Percentiles rank a stretch among this genome's conserved stretches.
These are phyloP conservation scores for Solanum sejunctum DNA, from an alignment of 257 asterid genomes.

Conservation along the genomic window DNA sequence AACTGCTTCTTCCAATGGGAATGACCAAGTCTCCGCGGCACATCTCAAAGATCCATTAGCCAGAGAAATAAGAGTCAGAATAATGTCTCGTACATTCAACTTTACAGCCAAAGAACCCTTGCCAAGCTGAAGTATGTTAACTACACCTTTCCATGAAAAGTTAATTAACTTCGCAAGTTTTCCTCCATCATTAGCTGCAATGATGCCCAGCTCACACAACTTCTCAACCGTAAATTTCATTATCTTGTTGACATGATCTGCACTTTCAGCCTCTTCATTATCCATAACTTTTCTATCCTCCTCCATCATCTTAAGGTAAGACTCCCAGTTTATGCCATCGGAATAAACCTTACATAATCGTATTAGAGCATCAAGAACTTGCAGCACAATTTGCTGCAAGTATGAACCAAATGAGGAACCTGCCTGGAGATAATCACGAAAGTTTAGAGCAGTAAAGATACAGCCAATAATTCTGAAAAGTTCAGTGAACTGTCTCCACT, in stretches of 20 bases:
- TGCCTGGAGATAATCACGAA: constrained; percentile 26
- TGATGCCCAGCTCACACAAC: constrained; percentile 73
- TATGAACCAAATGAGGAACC: constrained; percentile 42
- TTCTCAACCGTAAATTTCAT: constrained; percentile 46
- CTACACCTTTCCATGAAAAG: constrained; percentile 94
- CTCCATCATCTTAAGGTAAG: constrained; percentile 14
- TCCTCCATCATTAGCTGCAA: constrained; percentile 94
- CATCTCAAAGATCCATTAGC: constrained; percentile 58
- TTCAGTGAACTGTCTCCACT: not conserved
- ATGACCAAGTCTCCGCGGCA: constrained; percentile 74
- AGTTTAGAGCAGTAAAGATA: constrained; percentile 1
- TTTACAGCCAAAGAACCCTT: constrained; percentile 71
- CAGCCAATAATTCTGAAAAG: not conserved
- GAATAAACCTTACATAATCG: constrained; percentile 75
- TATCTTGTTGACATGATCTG: constrained; percentile 41
- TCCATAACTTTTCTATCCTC: constrained; percentile 18
- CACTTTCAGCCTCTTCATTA: constrained; percentile 28
- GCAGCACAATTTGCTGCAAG: constrained; percentile 52
- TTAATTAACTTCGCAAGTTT: constrained; percentile 73
- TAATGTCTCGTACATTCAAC: constrained; percentile 49
- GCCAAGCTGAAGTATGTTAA: constrained; percentile 78
- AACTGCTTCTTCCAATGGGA: constrained; percentile 32
- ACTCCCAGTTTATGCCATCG: constrained; percentile 61
- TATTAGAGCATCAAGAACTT: constrained; percentile 52
- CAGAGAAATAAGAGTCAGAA: constrained; percentile 63